These are phyloP conservation scores for Sequoiadendron giganteum DNA, from an alignment of 75 land plant species.

Conservation along the genomic window DNA sequence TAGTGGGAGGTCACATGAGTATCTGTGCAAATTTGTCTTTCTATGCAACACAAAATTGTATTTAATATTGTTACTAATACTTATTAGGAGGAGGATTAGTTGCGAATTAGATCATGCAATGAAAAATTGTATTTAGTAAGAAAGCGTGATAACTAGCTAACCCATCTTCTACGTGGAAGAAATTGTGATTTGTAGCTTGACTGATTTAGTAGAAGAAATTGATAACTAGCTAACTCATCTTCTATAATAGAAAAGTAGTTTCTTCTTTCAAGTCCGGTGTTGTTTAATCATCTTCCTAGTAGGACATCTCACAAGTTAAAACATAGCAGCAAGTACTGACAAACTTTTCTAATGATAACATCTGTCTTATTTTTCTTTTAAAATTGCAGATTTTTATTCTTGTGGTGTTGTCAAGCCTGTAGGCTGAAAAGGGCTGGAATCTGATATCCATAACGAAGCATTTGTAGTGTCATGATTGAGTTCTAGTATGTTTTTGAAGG, in stretches of 20 bases:
- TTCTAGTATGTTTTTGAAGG: background rate
- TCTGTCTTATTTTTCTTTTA: background rate
- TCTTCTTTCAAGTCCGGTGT: background rate
- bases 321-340: background rate
- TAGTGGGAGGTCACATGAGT: background rate
- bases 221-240: too few relatives aligned
- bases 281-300: background rate
- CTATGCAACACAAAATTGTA: background rate
- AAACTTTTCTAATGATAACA: background rate
- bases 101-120: too few relatives aligned
- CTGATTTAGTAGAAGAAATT: too few relatives aligned
- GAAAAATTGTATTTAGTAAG: too few relatives aligned
- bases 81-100: background rate
- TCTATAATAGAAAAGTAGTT: background rate
- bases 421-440: background rate
- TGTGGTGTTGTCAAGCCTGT: background rate
- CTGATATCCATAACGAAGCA: background rate
- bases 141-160: too few relatives aligned
- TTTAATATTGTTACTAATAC: background rate
- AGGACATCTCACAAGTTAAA: background rate
- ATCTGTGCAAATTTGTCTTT: background rate
- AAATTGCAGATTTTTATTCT: background rate
- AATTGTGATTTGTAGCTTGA: too few relatives aligned
- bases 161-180: too few relatives aligned
- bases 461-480: background rate